A percentile compares a stretch with the other conserved stretches of the same genome.
Conservation (phyloP, 1,139 yeast genomes). For the Protomyces inouyei region DNA sequence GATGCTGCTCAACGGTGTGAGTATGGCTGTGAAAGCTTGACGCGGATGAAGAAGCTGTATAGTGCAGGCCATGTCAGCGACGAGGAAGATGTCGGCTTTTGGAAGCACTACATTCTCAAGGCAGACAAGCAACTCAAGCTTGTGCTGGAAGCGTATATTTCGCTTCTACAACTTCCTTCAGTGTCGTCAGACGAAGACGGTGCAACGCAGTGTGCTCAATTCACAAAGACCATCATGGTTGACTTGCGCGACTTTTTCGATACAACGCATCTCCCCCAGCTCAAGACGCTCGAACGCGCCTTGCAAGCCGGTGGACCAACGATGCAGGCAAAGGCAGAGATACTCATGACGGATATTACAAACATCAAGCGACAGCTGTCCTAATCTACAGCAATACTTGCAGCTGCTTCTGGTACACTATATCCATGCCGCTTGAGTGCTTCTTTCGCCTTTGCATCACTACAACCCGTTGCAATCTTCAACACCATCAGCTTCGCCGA, state of each 20-base stretch:
- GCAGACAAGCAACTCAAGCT: constrained; percentile 11
- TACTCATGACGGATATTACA: not conserved
- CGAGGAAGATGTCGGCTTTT: constrained; percentile 21
- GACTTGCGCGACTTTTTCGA: constrained; percentile 10
- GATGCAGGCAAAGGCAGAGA: constrained; percentile 14
- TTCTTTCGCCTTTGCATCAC: constrained; percentile 8
- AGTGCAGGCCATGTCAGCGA: constrained; percentile 4
- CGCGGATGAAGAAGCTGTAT: constrained; percentile 12
- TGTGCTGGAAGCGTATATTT: constrained; percentile 2
- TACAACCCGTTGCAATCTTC: constrained; percentile 3
- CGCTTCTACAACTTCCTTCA: not conserved
- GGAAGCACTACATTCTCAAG: constrained; percentile 19
- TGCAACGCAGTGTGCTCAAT: not conserved
- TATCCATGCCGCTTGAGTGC: constrained; percentile 10
- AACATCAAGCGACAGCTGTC: not conserved
- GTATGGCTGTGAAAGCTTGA: constrained; percentile 4
- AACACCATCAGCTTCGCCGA: not conserved
- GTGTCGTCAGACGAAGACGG: not conserved
- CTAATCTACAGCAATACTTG: constrained; percentile 8
- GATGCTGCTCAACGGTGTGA: constrained; percentile 1
- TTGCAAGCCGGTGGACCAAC: constrained; percentile 5
- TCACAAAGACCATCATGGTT: constrained; percentile 1
- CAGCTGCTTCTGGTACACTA: constrained; percentile 18
- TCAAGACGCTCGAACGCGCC: not conserved
- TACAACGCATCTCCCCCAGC: not conserved